Evolutionary conservation across 257 asterid genomes (phyloP).

Genomic region (Solanum megistacrolobum): DNA sequence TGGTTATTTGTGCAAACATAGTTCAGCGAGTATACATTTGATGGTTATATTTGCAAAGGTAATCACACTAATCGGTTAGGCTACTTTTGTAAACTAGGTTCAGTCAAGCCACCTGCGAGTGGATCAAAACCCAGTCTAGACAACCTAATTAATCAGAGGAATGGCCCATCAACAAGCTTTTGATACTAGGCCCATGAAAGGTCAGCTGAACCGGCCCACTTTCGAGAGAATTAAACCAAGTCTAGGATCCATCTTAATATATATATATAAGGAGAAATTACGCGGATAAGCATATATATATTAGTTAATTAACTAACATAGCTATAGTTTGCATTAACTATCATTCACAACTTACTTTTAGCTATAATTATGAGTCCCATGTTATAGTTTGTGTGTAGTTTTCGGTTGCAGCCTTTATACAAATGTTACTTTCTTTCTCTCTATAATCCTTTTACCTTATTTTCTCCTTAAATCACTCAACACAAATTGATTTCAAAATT

Average conservation of each 20-base stretch:
- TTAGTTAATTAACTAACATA: too few species aligned
- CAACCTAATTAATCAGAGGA: neutral
- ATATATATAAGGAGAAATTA: too few species aligned
- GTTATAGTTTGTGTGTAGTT: too few species aligned
- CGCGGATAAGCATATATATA: too few species aligned
- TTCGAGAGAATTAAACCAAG: neutral
- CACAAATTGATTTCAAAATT: too few species aligned
- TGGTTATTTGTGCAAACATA: neutral
- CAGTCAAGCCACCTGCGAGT: neutral
- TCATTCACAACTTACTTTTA: too few species aligned
- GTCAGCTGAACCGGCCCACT: neutral
- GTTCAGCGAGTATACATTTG: neutral
- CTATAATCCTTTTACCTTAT: too few species aligned
- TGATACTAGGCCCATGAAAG: neutral
- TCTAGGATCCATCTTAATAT: neutral
- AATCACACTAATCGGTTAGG: neutral
- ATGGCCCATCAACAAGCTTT: neutral
- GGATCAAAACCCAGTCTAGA: neutral
- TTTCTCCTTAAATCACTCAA: too few species aligned
- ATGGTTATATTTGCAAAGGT: neutral
- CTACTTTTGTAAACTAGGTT: neutral
- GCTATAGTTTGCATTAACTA: too few species aligned
- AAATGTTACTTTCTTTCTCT: too few species aligned
- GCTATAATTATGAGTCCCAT: too few species aligned
- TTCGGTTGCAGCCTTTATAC: too few species aligned